These are phyloP conservation scores for Aquilaria yunnanensis DNA, from an alignment of 345 rosid species.

Conservation along the genomic window DNA sequence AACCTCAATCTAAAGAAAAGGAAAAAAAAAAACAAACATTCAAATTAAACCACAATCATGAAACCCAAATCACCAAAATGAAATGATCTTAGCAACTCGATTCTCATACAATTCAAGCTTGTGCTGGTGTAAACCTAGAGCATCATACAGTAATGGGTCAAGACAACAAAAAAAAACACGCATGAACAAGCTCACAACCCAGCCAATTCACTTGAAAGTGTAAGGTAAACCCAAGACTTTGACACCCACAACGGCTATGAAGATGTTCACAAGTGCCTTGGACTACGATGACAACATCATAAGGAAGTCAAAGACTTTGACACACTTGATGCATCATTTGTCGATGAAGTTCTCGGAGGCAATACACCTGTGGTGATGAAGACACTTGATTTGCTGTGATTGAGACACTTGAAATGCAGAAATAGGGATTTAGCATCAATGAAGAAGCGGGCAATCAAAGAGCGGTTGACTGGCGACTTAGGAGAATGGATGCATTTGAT, in stretches of 20 bases:
- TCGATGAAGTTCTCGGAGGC: slow-evolving; percentile 48
- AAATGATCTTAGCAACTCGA: slow-evolving; percentile 39
- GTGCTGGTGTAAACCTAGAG: slow-evolving; percentile 64
- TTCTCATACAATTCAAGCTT: slow-evolving; percentile 42
- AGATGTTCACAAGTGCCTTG: slow-evolving; percentile 85
- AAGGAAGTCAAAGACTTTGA: slow-evolving; percentile 64
- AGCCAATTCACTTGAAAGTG: slow-evolving; percentile 81
- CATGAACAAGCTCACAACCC: slow-evolving; percentile 67
- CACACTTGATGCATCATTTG: slow-evolving; percentile 62
- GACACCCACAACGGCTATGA: slow-evolving; percentile 85
- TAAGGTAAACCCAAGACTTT: slow-evolving; percentile 91
- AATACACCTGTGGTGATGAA: slow-evolving; percentile 35
- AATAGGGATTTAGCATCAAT: slow-evolving; percentile 39
- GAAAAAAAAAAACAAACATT: slow-evolving; percentile 44
- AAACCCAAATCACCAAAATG: slow-evolving; percentile 84
- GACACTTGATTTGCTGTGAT: too few species aligned
- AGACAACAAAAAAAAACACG: slow-evolving; percentile 47
- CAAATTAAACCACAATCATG: slow-evolving; percentile 67
- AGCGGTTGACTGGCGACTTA: slow-evolving; percentile 50
- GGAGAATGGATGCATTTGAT: slow-evolving; percentile 87
- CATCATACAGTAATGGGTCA: slow-evolving; percentile 74
- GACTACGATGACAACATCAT: slow-evolving; percentile 47
- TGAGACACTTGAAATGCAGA: slow-evolving; percentile 41
- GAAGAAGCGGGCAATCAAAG: slow-evolving; percentile 54
- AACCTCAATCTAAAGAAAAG: slow-evolving; percentile 7